phyloP scores from a whole-genome alignment of 441 rosid species.

The Erysimum pusillum region DNA sequence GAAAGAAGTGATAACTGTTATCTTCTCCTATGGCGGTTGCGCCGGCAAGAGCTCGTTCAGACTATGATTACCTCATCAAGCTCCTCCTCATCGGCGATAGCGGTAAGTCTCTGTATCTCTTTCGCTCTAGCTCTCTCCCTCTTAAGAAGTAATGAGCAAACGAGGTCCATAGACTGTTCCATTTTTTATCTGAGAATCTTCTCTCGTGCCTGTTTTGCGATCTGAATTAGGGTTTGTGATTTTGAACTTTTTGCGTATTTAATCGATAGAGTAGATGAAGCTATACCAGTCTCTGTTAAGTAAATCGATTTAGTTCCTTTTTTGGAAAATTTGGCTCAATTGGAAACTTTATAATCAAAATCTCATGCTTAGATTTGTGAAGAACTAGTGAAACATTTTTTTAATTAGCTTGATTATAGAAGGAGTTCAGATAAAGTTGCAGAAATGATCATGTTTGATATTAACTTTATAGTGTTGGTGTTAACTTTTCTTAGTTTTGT shows the following conservation, averaged over 20 bases:
- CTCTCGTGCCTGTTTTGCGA: slow-evolving; percentile 22
- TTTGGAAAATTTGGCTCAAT: neutral
- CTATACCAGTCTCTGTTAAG: neutral
- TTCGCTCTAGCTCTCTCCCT: neutral
- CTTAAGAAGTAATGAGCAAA: neutral
- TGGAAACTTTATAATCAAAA: slow-evolving; percentile 1
- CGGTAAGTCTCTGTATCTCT: slow-evolving; percentile 21
- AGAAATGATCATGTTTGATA: neutral
- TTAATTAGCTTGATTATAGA: neutral
- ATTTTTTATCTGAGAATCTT: slow-evolving; percentile 1
- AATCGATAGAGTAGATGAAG: neutral
- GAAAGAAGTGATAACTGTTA: neutral
- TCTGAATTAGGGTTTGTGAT: slow-evolving; percentile 41
- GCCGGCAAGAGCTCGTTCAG: slow-evolving; percentile 51
- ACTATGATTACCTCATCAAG: slow-evolving; percentile 51
- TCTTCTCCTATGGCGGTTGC: slow-evolving; percentile 46
- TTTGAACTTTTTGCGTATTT: neutral
- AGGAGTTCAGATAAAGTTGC: neutral
- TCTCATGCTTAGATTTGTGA: slow-evolving; percentile 5
- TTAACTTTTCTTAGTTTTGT: neutral
- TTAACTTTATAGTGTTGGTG: neutral
- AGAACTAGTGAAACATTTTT: neutral
- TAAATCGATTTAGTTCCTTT: neutral
- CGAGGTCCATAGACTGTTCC: neutral
- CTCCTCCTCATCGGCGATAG: slow-evolving; percentile 54